Conservation (phyloP, 2,329 filamentous ascomycete species). For the Trichothecium roseum region DNA sequence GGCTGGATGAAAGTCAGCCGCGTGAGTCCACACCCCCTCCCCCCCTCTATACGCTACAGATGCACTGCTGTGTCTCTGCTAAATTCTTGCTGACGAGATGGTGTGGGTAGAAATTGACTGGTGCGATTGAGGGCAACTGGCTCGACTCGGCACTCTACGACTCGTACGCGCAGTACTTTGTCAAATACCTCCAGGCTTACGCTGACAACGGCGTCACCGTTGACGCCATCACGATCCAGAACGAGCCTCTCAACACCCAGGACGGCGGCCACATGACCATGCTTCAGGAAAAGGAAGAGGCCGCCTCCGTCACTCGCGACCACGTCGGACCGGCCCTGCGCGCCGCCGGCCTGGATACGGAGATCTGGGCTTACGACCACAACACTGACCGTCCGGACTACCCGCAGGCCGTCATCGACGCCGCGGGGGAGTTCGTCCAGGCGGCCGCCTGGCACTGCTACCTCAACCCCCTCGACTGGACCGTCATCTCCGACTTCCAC, state of each 20-base stretch:
- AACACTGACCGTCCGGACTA: constrained; percentile 24
- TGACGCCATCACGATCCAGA: constrained; percentile 33
- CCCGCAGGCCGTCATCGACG: constrained; percentile 25
- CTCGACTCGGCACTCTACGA: constrained; percentile 19
- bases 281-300: constrained; percentile 26
- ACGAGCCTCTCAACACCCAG: constrained; percentile 30
- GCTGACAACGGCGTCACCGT: constrained; percentile 20
- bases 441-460: constrained; percentile 32
- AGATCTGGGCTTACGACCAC: constrained; percentile 35
- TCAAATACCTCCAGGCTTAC: constrained; percentile 30
- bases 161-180: constrained; percentile 27
- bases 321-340: constrained; percentile 26
- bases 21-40: too few relatives aligned
- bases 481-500: constrained; percentile 27
- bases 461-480: constrained; percentile 20
- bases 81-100: too few relatives aligned
- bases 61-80: too few relatives aligned
- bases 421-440: constrained; percentile 17
- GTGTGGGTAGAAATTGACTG: too few relatives aligned
- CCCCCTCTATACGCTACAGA: too few relatives aligned
- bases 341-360: constrained; percentile 25
- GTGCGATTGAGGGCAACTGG: too few relatives aligned
- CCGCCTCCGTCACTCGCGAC: constrained; percentile 23
- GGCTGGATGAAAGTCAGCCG: constrained; percentile 31
- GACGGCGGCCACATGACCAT: constrained; percentile 17